Evolutionary conservation across 2,329 filamentous ascomycete species (phyloP).

Genomic region (Epichloe sibirici): DNA sequence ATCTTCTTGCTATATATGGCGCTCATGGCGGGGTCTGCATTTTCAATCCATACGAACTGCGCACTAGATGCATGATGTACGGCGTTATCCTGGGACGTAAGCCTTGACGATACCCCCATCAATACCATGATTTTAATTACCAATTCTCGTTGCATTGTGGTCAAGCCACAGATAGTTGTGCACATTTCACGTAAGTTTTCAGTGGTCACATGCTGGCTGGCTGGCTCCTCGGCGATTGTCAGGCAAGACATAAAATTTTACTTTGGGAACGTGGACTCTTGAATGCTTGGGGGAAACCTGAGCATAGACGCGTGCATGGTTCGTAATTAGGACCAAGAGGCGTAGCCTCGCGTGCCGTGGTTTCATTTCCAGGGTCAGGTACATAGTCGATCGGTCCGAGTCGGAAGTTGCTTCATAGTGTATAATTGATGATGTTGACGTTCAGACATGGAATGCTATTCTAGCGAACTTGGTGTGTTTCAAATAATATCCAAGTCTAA

Average conservation of each 20-base stretch:
- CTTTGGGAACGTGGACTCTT: not conserved
- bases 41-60: not conserved
- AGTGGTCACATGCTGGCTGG: not conserved
- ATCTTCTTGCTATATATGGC: not conserved
- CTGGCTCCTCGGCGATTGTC: not conserved
- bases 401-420: too few relatives aligned
- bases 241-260: not conserved
- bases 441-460: too few relatives aligned
- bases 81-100: conserved; percentile 4
- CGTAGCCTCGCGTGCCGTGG: not conserved
- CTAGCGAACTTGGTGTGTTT: too few relatives aligned
- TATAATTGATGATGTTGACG: too few relatives aligned
- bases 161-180: not conserved
- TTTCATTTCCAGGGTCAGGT: not conserved
- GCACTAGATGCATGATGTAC: not conserved
- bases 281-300: not conserved
- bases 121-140: not conserved
- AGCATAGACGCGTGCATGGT: not conserved
- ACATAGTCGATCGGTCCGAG: too few relatives aligned
- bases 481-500: not conserved
- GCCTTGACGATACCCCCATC: conserved; percentile 5
- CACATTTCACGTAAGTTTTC: conserved; percentile 1
- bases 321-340: not conserved
- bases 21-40: not conserved
- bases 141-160: not conserved